Conservation (phyloP, 1,284 basidiomycete genomes). For the Bjerkandera adusta region DNA sequence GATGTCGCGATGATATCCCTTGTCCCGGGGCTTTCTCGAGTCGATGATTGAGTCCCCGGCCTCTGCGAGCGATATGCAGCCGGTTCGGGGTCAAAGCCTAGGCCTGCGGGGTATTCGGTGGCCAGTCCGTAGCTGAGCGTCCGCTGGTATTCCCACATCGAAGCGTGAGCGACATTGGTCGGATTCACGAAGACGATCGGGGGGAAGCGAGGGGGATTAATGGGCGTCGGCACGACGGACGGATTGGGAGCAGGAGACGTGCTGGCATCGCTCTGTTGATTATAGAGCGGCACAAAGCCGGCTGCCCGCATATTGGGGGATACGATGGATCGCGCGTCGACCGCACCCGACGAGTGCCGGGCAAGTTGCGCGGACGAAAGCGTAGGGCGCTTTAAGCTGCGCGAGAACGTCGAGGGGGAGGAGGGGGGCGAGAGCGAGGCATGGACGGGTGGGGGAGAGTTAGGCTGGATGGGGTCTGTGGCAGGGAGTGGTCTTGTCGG, state of each 20-base stretch:
- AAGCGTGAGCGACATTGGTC: slow-evolving; percentile 13
- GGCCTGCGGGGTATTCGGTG: not conserved
- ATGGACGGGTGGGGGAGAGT: slow-evolving; percentile 1
- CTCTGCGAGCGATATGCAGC: too few relatives aligned
- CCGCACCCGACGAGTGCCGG: slow-evolving; percentile 27
- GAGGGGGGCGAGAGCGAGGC: slow-evolving; percentile 2
- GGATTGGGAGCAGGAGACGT: not conserved
- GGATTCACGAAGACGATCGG: slow-evolving; percentile 29
- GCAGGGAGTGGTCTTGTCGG: slow-evolving; percentile 2
- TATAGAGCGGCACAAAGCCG: slow-evolving; percentile 28
- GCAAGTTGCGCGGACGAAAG: slow-evolving; percentile 26
- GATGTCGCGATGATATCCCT: too few relatives aligned
- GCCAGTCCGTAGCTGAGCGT: slow-evolving; percentile 12
- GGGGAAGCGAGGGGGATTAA: slow-evolving; percentile 30
- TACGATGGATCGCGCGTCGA: slow-evolving; percentile 28
- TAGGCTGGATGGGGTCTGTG: slow-evolving; percentile 1
- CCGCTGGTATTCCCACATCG: slow-evolving; percentile 29
- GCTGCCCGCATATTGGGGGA: slow-evolving; percentile 32
- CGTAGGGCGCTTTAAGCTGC: slow-evolving; percentile 15
- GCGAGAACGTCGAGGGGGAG: slow-evolving; percentile 4
- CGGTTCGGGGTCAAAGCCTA: not conserved
- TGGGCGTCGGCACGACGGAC: slow-evolving; percentile 20
- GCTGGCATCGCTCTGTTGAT: too few relatives aligned
- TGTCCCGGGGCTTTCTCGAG: too few relatives aligned
- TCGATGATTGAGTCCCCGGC: too few relatives aligned